Evolutionary conservation across 805 yeast species (phyloP).

Genomic region (Lachancea sp.): DNA sequence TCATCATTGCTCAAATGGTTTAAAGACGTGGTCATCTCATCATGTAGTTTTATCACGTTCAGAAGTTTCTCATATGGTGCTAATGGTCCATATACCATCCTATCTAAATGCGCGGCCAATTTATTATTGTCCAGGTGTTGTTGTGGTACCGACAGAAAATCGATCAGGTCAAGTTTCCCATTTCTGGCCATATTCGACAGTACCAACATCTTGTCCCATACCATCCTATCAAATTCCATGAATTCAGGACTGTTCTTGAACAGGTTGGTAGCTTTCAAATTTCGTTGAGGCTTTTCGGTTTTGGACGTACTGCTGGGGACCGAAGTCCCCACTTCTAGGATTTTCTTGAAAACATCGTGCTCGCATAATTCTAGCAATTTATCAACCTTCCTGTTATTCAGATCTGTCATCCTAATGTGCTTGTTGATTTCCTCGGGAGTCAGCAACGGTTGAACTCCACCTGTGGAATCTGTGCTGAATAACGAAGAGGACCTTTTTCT

Average conservation of each 20-base stretch:
- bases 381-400: slow-evolving; percentile 24
- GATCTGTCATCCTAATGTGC: slow-evolving; percentile 24
- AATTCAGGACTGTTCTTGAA: slow-evolving; percentile 32
- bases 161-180: slow-evolving; percentile 21
- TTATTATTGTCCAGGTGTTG: slow-evolving; percentile 11
- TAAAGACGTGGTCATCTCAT: slow-evolving; percentile 19
- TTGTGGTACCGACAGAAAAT: slow-evolving; percentile 20
- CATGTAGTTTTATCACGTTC: slow-evolving; percentile 25
- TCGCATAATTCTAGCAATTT: slow-evolving; percentile 31
- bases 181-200: slow-evolving; percentile 17
- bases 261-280: slow-evolving; percentile 20
- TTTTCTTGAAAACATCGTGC: slow-evolving; percentile 23
- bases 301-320: slow-evolving; percentile 14
- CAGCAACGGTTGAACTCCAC: slow-evolving; percentile 21
- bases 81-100: slow-evolving; percentile 20
- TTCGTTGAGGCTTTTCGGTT: slow-evolving; percentile 10
- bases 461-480: slow-evolving; percentile 24
- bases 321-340: slow-evolving; percentile 30
- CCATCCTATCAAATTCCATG: slow-evolving; percentile 23
- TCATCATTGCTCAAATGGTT: slow-evolving; percentile 30
- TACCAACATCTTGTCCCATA: slow-evolving; percentile 21
- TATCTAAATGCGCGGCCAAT: slow-evolving; percentile 15
- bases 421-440: slow-evolving; percentile 30
- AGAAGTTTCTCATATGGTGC: slow-evolving; percentile 29
- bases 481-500: slow-evolving; percentile 29